Evolutionary conservation across 257 asterid genomes (phyloP).

Genomic region (Lycium ferocissimum): DNA sequence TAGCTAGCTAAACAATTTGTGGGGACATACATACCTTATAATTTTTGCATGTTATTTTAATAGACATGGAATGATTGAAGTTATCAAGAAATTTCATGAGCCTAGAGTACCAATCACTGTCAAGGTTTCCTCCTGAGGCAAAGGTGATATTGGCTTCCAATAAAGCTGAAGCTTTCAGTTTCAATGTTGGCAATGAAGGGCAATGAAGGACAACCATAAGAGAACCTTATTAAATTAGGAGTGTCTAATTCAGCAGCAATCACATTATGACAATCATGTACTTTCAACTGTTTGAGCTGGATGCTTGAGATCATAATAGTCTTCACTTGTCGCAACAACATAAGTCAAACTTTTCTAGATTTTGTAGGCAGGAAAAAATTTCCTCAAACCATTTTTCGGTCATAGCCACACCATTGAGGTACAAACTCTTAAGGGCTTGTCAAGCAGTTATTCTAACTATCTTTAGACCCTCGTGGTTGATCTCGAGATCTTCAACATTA

Average conservation of each 20-base stretch:
- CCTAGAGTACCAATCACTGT: no score
- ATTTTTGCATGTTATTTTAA: no score
- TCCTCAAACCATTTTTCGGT: background rate
- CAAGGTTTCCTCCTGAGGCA: no score
- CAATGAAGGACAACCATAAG: background rate
- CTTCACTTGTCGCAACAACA: background rate
- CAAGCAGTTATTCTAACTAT: background rate
- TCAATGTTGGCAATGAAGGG: no score
- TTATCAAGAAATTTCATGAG: no score
- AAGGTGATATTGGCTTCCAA: no score
- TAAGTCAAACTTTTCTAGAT: background rate
- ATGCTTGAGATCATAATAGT: background rate
- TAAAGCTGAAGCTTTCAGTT: no score
- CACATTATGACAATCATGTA: background rate
- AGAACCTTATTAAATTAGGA: background rate
- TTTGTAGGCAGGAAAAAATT: background rate
- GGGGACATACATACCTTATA: no score
- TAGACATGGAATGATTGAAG: no score
- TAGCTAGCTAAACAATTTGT: no score
- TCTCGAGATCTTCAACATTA: background rate
- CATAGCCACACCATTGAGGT: background rate
- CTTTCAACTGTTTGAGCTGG: background rate
- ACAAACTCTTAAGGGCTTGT: slow-evolving; percentile 3
- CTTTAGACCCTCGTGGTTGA: background rate
- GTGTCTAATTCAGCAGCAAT: background rate